Evolutionary conservation across 1,284 basidiomycete genomes (phyloP), one percentile per base, ranked within the genome.

Genomic region (Tetrapyrgos nigripes): DNA sequence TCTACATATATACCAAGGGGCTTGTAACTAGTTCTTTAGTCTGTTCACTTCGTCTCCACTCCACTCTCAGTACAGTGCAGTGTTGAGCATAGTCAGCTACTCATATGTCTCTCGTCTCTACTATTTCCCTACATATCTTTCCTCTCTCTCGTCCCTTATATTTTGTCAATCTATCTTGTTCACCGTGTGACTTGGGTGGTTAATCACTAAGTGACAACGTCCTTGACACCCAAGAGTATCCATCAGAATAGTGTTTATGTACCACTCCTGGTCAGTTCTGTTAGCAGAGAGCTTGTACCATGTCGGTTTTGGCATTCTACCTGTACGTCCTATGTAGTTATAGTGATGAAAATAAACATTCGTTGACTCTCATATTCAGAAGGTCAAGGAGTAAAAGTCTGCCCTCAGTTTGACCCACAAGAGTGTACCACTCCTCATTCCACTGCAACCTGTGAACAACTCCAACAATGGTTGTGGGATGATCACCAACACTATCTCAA

Each of bases 351-450:
- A 23, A 23, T 47, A 27, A 49, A 26, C 17, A 9, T 27, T 10
- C n/a, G 10, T 26, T 49, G 13, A 31, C 29, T 26, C 13, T n/a
- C 4, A 31, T 29, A 2, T 13, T 46, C n/a, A 6, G 17, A 57
- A 67, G 66, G 66, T 57, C 63, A 63, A 55, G 66, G 66, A 3
- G 55, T 59, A 3, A 67, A 67, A 60, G 44, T 64, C 10, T 67
- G 64, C 31, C 62, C 64, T 2, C 27, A 35, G 4, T 52, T 31
- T 1, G 55, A 64, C 43, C n/a, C 10, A 21, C 44, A 55, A 14
- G 14, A 26, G 21, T 11, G 58, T 1, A 23, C 44, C 2, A 11
- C 31, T 3, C 49, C 46, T 4, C 66, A 67, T 50, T 35, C 28
- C 6, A n/a, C 17, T 14, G 66, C 59, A 3, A 52, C 60, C n/a